Percentiles rank a stretch among this genome's conserved stretches.
Conservation (phyloP, 768 basidiomycete genomes). For the Saitozyma podzolica region DNA sequence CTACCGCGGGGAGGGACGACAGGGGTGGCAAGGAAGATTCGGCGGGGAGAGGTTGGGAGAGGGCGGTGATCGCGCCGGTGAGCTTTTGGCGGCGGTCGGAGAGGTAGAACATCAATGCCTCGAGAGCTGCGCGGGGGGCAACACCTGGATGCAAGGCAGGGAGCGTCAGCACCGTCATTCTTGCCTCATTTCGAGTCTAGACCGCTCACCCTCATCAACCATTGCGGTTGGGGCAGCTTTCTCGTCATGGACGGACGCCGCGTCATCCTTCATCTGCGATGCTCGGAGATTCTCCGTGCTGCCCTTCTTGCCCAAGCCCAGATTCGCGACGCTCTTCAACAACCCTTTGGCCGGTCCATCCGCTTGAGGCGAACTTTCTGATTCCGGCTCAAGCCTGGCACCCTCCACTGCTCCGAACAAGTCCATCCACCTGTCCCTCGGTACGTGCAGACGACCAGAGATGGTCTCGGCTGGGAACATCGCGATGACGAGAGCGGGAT, state of each 20-base stretch:
- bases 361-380: conserved; percentile 13
- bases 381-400: conserved; percentile 46
- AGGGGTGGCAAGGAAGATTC: conserved; percentile 69
- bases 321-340: conserved; percentile 24
- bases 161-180: not conserved
- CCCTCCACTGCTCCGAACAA: conserved; percentile 71
- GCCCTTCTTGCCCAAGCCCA: conserved; percentile 39
- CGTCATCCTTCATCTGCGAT: conserved; percentile 19
- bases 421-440: conserved; percentile 71
- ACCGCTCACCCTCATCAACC: conserved; percentile 37
- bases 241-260: conserved; percentile 13
- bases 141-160: conserved; percentile 11
- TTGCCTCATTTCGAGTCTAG: not conserved
- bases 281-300: conserved; percentile 50
- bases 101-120: conserved; percentile 82
- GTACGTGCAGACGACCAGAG: conserved; percentile 72
- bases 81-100: conserved; percentile 88
- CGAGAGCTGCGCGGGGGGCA: conserved; percentile 60
- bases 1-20: conserved; percentile 56
- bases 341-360: conserved; percentile 35
- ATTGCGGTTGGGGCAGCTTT: conserved; percentile 21
- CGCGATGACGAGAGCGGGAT: conserved; percentile 90
- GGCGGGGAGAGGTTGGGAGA: conserved; percentile 67
- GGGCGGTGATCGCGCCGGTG: conserved; percentile 67
- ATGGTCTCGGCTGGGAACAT: conserved; percentile 74